phyloP scores from a whole-genome alignment of 2,329 filamentous ascomycete genomes.

The Coniochaeta pulveracea region DNA sequence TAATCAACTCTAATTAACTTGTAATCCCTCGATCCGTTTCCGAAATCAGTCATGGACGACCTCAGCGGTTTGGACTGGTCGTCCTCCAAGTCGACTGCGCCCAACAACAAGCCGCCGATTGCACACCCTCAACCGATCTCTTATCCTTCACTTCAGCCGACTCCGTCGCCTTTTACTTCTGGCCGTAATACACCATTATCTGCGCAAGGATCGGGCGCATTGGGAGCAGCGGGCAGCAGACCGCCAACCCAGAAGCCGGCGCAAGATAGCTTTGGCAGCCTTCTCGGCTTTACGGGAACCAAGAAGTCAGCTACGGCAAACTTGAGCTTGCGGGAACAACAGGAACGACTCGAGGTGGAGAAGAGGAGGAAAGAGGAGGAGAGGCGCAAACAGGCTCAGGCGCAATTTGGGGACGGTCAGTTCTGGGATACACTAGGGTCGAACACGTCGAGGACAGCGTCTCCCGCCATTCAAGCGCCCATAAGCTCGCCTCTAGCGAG shows the following conservation, averaged over 20 bases:
- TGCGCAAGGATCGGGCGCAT: slow-evolving; percentile 30
- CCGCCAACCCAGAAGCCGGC: slow-evolving; percentile 34
- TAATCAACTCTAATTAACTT: slow-evolving; percentile 5
- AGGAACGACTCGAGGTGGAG: slow-evolving; percentile 53
- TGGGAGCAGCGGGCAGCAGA: slow-evolving; percentile 32
- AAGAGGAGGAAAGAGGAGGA: slow-evolving; percentile 66
- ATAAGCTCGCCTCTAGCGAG: slow-evolving; percentile 7
- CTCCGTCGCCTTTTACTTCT: slow-evolving; percentile 42
- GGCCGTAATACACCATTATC: slow-evolving; percentile 46
- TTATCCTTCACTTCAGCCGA: slow-evolving; percentile 41
- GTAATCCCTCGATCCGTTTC: slow-evolving; percentile 3
- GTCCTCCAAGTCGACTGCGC: slow-evolving; percentile 21
- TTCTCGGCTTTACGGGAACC: slow-evolving; percentile 52
- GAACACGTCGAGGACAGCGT: slow-evolving; percentile 33
- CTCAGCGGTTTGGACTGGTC: slow-evolving; percentile 51
- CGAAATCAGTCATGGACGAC: slow-evolving; percentile 53
- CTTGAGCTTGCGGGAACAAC: slow-evolving; percentile 68
- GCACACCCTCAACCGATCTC: slow-evolving; percentile 28
- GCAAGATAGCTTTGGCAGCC: slow-evolving; percentile 67
- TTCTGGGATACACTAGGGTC: slow-evolving; percentile 66
- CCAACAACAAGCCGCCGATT: slow-evolving; percentile 29
- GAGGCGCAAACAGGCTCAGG: slow-evolving; percentile 57
- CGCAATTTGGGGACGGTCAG: slow-evolving; percentile 64
- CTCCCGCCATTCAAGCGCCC: slow-evolving; percentile 24
- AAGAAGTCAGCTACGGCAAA: slow-evolving; percentile 59